These are phyloP conservation scores for Phytopythium sindhum DNA, from an alignment of 352 stramenopile genomes.

Conservation along the genomic window DNA sequence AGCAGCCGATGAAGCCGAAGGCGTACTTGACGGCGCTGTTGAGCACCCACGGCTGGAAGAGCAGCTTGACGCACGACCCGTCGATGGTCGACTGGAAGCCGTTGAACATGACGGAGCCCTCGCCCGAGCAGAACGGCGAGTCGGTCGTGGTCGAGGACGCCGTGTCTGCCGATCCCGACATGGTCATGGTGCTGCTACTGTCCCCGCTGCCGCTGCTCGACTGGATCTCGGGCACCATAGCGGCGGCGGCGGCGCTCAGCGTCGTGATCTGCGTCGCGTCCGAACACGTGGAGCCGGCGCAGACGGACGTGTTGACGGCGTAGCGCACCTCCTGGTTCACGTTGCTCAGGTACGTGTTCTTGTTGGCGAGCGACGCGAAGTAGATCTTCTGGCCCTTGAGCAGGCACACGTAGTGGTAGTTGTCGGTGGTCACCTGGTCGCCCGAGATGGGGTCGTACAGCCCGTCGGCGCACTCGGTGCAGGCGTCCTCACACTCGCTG, in stretches of 20 bases:
- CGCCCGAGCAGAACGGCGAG: constrained; percentile 21
- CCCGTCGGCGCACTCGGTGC: constrained; percentile 38
- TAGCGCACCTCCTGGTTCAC: constrained; percentile 52
- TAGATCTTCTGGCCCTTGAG: constrained; percentile 83
- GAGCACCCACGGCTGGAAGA: constrained; percentile 81
- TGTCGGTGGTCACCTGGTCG: constrained; percentile 41
- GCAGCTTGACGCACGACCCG: constrained; percentile 60
- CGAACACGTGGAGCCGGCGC: constrained; percentile 42
- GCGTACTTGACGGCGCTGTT: constrained; percentile 65
- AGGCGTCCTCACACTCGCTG: constrained; percentile 30
- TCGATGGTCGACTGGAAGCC: constrained; percentile 73
- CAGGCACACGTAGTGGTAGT: constrained; percentile 73
- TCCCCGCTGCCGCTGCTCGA: constrained; percentile 18
- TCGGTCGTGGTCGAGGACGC: constrained; percentile 51
- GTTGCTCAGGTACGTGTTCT: constrained; percentile 57
- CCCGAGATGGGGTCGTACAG: constrained; percentile 67
- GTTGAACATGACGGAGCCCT: constrained; percentile 82
- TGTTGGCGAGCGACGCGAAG: constrained; percentile 67
- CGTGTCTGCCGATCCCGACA: not conserved
- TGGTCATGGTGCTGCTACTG: constrained; percentile 4
- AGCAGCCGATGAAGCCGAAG: constrained; percentile 68
- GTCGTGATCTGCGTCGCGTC: constrained; percentile 58
- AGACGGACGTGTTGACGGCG: constrained; percentile 53
- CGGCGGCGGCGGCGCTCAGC: constrained; percentile 44
- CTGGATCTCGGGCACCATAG: constrained; percentile 25